phyloP scores from a whole-genome alignment of 1,284 basidiomycete species.

The Heterobasidion occidentale region DNA sequence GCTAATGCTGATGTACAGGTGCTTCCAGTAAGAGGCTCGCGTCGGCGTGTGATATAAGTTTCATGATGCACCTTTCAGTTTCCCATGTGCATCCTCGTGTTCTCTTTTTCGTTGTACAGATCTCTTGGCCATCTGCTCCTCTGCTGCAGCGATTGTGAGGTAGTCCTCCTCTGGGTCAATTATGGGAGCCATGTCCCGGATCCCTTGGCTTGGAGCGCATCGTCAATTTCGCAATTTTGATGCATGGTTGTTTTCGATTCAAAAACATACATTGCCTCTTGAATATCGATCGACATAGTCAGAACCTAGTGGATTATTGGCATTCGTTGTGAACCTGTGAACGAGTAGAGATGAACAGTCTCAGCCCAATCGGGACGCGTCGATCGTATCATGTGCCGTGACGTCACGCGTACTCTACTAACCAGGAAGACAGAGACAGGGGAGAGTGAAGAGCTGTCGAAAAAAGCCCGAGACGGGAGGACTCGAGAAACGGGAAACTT shows the following conservation, averaged over 20 bases:
- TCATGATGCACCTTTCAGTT: slow-evolving; percentile 43
- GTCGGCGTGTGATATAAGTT: not conserved
- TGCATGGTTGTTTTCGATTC: not conserved
- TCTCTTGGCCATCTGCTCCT: slow-evolving; percentile 53
- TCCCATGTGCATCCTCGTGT: slow-evolving; percentile 52
- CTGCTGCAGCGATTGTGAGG: slow-evolving; percentile 59
- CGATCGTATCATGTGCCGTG: not conserved
- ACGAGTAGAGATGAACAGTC: not conserved
- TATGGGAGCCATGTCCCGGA: slow-evolving; percentile 57
- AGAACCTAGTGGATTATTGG: not conserved
- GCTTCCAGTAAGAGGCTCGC: not conserved
- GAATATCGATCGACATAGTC: not conserved
- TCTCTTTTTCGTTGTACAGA: slow-evolving; percentile 53
- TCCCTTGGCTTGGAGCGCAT: slow-evolving; percentile 39
- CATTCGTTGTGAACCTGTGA: not conserved
- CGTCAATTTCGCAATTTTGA: not conserved
- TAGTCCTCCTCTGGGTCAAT: slow-evolving; percentile 73
- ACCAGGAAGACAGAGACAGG: not conserved
- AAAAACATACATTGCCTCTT: not conserved
- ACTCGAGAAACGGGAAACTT: no score
- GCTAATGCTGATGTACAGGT: slow-evolving; percentile 39
- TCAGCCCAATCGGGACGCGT: not conserved
- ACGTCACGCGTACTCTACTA: slow-evolving; percentile 1
- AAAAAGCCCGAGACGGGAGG: not conserved
- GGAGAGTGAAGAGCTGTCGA: not conserved